Conservation (phyloP, 2,329 filamentous ascomycete species). For the Ophiobolus disseminans region DNA sequence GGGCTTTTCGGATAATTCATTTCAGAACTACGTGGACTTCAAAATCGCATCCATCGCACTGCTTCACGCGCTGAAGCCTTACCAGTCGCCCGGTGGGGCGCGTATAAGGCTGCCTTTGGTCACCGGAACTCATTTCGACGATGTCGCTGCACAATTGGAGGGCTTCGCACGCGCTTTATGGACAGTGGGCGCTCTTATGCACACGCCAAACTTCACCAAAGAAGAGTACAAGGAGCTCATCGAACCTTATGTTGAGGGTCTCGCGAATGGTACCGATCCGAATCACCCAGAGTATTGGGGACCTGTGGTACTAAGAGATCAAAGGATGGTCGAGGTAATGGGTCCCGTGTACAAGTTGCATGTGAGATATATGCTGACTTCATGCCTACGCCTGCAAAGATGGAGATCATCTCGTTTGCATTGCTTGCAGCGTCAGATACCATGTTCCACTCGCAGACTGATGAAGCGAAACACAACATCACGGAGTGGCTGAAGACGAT, state of each 20-base stretch:
- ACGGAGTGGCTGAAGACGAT: constrained; percentile 53
- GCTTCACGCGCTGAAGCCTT: constrained; percentile 34
- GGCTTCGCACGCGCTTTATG: constrained; percentile 44
- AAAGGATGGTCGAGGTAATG: constrained; percentile 66
- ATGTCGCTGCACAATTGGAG: constrained; percentile 45
- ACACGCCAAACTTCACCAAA: constrained; percentile 18
- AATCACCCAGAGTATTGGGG: constrained; percentile 57
- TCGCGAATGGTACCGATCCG: constrained; percentile 47
- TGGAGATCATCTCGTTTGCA: constrained; percentile 60
- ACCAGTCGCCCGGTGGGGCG: constrained; percentile 41
- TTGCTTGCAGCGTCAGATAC: constrained; percentile 54
- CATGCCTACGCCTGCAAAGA: too few species aligned
- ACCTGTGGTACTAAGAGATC: constrained; percentile 54
- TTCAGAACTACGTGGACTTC: constrained; percentile 33
- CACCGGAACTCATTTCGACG: constrained; percentile 47
- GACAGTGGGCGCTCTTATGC: constrained; percentile 41
- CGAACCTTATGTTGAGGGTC: constrained; percentile 36
- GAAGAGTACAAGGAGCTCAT: constrained; percentile 29
- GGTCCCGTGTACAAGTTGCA: too few species aligned
- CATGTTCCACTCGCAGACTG: constrained; percentile 43
- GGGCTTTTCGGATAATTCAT: constrained; percentile 40
- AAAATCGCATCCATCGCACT: constrained; percentile 31
- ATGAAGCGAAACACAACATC: constrained; percentile 47
- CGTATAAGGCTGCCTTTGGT: constrained; percentile 39
- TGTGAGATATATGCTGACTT: too few species aligned